Percentiles rank a stretch among this genome's conserved stretches.
phyloP scores from a whole-genome alignment of 169 alveolate genomes.

The Amoebophrya sp. region DNA sequence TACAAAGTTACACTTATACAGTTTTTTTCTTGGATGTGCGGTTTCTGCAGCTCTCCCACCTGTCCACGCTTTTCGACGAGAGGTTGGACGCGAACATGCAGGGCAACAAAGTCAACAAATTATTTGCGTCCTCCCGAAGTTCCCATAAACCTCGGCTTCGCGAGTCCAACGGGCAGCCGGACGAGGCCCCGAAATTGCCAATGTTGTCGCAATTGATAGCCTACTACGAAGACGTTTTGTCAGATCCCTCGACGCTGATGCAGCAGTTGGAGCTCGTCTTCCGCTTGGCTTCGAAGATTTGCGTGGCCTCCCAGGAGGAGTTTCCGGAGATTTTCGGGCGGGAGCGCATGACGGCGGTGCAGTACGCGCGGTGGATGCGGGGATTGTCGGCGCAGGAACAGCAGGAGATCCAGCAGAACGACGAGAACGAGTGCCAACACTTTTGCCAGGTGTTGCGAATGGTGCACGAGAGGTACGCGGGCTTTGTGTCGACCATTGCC shows the following conservation, averaged over 20 bases:
- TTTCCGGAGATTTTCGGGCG: constrained; percentile 16
- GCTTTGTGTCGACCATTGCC: neutral
- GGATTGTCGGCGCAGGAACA: neutral
- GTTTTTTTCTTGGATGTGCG: too few species aligned
- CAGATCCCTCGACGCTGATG: neutral
- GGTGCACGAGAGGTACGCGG: neutral
- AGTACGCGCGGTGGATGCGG: neutral
- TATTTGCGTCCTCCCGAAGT: too few species aligned
- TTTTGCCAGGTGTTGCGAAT: neutral
- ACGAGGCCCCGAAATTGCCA: neutral
- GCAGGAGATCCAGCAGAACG: neutral
- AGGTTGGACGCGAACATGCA: neutral
- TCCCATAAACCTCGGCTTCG: too few species aligned
- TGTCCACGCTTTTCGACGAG: neutral
- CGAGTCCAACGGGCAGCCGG: too few species aligned
- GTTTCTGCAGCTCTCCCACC: neutral
- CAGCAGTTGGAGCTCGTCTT: constrained; percentile 8
- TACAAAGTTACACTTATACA: too few species aligned
- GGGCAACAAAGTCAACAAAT: too few species aligned
- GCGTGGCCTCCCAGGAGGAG: neutral
- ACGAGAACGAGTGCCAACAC: neutral
- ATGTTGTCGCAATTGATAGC: neutral
- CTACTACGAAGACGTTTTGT: neutral
- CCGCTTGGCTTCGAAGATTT: neutral
- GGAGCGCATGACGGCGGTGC: neutral